Percentiles rank a stretch among this genome's conserved stretches.
Conservation (phyloP, 2,329 filamentous ascomycete species). For the Ascochyta lentis region DNA sequence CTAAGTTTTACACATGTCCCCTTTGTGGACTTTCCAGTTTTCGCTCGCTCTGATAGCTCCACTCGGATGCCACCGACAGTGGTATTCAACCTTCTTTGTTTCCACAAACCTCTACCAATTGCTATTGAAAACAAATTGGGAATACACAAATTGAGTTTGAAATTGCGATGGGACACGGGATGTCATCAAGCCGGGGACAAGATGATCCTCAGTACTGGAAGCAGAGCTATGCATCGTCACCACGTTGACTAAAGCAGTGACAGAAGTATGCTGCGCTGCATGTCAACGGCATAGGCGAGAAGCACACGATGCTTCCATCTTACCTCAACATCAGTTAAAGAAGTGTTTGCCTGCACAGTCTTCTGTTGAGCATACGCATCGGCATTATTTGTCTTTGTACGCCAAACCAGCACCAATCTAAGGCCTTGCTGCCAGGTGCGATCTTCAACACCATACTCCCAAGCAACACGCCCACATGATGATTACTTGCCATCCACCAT, state of each 20-base stretch:
- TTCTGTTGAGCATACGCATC: background rate
- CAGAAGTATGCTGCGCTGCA: too few species aligned
- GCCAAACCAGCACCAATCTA: background rate
- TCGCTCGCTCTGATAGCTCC: background rate
- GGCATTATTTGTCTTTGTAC: background rate
- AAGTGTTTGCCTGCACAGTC: background rate
- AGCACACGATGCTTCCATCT: too few species aligned
- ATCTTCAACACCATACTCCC: background rate
- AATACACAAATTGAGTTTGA: background rate
- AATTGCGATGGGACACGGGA: background rate
- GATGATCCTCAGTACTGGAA: too few species aligned
- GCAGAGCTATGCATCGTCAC: too few species aligned
- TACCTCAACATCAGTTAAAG: background rate
- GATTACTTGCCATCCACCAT: background rate
- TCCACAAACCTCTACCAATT: background rate
- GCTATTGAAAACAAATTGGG: background rate
- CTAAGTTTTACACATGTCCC: conserved; percentile 1
- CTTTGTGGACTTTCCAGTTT: background rate
- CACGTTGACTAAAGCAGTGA: too few species aligned
- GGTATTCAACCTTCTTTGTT: background rate
- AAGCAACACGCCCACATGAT: background rate
- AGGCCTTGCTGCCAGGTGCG: background rate
- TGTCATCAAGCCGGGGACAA: too few species aligned
- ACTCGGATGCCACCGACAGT: background rate
- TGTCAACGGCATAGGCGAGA: too few species aligned